Base-by-base conservation (phyloP, 257 asterid species). In the Apocynum venetum region DNA sequence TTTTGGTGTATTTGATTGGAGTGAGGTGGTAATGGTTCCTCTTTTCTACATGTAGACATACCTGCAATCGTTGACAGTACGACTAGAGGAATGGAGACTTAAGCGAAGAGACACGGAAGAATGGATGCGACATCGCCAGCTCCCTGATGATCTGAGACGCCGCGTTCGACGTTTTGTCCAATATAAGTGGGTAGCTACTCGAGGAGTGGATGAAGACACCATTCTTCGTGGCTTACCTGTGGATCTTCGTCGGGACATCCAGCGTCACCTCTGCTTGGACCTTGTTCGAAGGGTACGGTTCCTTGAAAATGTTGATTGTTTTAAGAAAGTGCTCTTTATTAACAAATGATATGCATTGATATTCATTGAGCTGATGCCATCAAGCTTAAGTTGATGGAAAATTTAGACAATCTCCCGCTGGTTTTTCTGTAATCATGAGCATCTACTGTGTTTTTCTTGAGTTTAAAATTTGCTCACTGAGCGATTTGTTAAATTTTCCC, bases 81-180 rank as follows among this genome's bases (percentile, higher is more conserved):
- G 98, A 85, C 90, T 89, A 0, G 98, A 92, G 87, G 97, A 94
- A 79, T 92, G 98, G 98, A 89, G 98, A 78, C 92, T 94, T 40
- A 94, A 86, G 86, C 84, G 93, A 83, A 83, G 97, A 77, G 98
- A 94, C 79, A 92, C 97, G 1, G 98, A 94, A 84, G 98, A 94
- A 85, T 94, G 98, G 98, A 94, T 92, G 98, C 73, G 86, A 72
- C 98, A 94, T 80, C 94, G 98, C n/a, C 98, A 94, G 80, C 97
- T 94, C 49, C 98, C 97, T 6, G 97, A 92, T 79, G 94, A 91
- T 81, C 75, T 94, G 87, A 87, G 93, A 83, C 83, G 82, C 55
- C 97, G 92, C 0, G 97, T 91, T 78, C 85, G 97, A 75, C 97
- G 97, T 67, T 94, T 82, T 83, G 97, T 89, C 81, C 98, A 94